Base-by-base conservation (phyloP, 192 early-diverging fungal species). In the Gryganskiella cystojenkinii region DNA sequence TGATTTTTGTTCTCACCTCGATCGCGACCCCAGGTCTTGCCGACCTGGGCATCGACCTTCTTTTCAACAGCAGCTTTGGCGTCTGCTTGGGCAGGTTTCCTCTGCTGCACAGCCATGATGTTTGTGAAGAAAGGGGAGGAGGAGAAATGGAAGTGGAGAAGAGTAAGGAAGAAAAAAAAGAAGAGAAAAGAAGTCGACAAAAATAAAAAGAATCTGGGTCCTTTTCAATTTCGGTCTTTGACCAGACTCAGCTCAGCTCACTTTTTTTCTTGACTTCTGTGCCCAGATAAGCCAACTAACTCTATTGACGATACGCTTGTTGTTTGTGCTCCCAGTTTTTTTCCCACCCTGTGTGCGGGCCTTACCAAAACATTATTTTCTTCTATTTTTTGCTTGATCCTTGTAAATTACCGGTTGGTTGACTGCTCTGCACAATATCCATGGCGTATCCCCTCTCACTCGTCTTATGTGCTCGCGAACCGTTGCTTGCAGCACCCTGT, bases 1-100 rank as follows among this genome's bases (percentile, higher is more conserved):
- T 46, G 33, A 19, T 4, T 33, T 20, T 44, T 50, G 34, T 56
- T 25, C 40, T 64, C 79, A 91, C 90, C 90, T 79, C 87, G 79
- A 47, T 87, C 87, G n/a, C 91, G 85, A 44, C 91, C 91, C 91
- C 91, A 92, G 52, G 91, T 92, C 69, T 89, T 87, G 37, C 91
- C 90, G 27, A 80, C 85, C 80, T 92, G 91, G 47, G 85, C 81
- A 31, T 65, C 64, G 14, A 73, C 40, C 25, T 65, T 81, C 25
- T 58, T 66, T 20, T 73, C 63, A 42, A 40, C 44, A 56, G n/a
- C n/a, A n/a, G 58, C 55, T 10, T 25, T 65, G 30, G 47, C 34
- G 24, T 78, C 61, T 19, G 37, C 40, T 20, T 51, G 61, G 51
- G 43, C 64, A 22, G 61, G 43, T 59, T 74, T 74, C 71, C 71